phyloP scores from a whole-genome alignment of 495 filamentous ascomycete genomes.

The Aspergillus nanangensis region DNA sequence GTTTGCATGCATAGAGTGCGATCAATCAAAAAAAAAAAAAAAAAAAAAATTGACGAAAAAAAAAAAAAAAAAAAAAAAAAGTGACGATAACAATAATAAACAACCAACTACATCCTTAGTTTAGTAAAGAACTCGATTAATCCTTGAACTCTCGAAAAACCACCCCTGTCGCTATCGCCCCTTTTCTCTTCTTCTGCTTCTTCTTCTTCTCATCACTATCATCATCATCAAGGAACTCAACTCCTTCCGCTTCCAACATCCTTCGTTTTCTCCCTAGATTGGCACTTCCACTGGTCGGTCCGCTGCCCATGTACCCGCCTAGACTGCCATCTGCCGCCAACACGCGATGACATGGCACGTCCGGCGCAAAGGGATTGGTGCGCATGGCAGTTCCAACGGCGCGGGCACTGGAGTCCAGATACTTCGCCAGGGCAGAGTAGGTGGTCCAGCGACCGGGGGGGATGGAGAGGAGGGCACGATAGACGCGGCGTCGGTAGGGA shows the following conservation, averaged over 20 bases:
- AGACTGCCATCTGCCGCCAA: conserved; percentile 20
- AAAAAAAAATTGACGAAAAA: too few species aligned
- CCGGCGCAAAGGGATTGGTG: conserved; percentile 64
- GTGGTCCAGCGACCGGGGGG: conserved; percentile 67
- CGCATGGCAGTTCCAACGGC: conserved; percentile 78
- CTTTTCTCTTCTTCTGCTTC: conserved; percentile 3
- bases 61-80: neutral
- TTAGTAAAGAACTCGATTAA: neutral
- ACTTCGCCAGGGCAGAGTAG: conserved; percentile 64
- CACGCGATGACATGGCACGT: conserved; percentile 49
- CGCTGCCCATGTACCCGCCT: conserved; percentile 18
- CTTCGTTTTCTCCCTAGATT: conserved; percentile 16
- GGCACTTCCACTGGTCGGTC: conserved; percentile 2
- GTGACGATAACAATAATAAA: neutral
- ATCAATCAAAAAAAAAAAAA: too few species aligned
- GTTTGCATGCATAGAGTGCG: too few species aligned
- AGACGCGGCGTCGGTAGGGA: conserved; percentile 55
- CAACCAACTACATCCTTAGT: neutral
- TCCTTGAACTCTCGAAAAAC: conserved; percentile 18
- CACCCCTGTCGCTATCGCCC: conserved; percentile 7
- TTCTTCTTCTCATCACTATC: neutral
- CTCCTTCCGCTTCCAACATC: conserved; percentile 20
- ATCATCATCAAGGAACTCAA: conserved; percentile 17
- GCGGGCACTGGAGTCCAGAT: conserved; percentile 65
- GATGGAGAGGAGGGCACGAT: conserved; percentile 64